Evolutionary conservation across 768 basidiomycete genomes (phyloP), one percentile per base, ranked within the genome.

Genomic region (Polyporus arcularius): DNA sequence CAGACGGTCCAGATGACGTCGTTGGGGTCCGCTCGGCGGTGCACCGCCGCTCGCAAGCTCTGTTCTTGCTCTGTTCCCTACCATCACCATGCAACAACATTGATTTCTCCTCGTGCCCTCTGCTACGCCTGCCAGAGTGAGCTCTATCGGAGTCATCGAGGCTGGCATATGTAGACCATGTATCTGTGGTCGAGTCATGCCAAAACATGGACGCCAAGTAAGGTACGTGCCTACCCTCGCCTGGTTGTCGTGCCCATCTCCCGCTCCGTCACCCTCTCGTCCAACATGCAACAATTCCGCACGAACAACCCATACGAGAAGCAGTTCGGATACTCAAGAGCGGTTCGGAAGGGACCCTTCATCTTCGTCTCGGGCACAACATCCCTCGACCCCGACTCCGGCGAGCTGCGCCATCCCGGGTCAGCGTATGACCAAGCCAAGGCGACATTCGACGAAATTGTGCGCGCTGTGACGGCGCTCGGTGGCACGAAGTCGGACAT

Each of bases 351-450:
- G 55, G 84, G 84, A 0, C 78, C 80, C 4, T 80, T 78, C 72
- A 78, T 84, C 66, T 80, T 80, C 67, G 78, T 83, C 35, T 83
- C 82, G 10, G 83, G 82, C 4, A 83, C 82, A 15, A 83, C 82
- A 2, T 77, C 81, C 35, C 75, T 80, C 70, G 77, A 79, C 58
- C 72, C 78, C 16, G 56, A 66, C 16, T 76, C 77, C 6, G 78
- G 78, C 28, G 61, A 65, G 38, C 66, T 83, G 38, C 74, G 75
- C 26, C 73, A 79, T 67, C 79, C 80, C 0, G 71, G 67, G 21
- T 81, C 79, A 9, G 81, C 82, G 7, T 78, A 80, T 66, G 65
- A 74, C 2, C 84, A 84, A 70, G 73, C 82, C 1, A 55, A 69
- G 4, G 68, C 71, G 40, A 79, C 76, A 31, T 82, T 84, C 67